Conservation (phyloP, 2,329 filamentous ascomycete species). For the Tetracladium maxilliforme region DNA sequence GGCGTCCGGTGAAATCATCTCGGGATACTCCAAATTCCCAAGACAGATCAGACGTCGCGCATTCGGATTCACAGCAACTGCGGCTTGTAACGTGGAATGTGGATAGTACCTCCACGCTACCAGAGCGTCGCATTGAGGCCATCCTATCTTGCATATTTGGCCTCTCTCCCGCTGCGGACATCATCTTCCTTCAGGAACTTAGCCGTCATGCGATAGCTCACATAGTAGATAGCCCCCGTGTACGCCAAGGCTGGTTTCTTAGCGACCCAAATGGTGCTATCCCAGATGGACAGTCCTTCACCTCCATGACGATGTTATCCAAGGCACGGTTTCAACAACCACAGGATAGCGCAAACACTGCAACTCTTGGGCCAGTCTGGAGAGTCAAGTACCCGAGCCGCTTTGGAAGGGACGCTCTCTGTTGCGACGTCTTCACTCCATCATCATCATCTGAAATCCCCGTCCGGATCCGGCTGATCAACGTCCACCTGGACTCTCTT, state of each 20-base stretch:
- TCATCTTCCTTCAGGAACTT: constrained; percentile 21
- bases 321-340: constrained; percentile 10
- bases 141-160: constrained; percentile 12
- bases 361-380: constrained; percentile 14
- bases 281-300: constrained; percentile 11
- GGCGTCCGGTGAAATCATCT: no score
- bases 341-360: constrained; percentile 1
- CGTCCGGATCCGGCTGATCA: constrained; percentile 14
- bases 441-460: constrained; percentile 1
- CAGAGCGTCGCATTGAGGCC: constrained; percentile 9
- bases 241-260: constrained; percentile 15
- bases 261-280: constrained; percentile 13
- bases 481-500: constrained; percentile 23
- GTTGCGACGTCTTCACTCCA: constrained; percentile 15
- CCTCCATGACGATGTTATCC: constrained; percentile 13
- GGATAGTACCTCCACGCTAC: constrained; percentile 7
- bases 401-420: constrained; percentile 18
- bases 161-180: constrained; percentile 8
- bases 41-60: no score
- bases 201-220: constrained; percentile 8
- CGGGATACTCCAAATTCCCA: no score
- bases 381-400: constrained; percentile 14
- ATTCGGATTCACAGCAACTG: no score
- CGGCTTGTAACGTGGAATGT: constrained; percentile 19
- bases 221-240: constrained; percentile 10